phyloP scores from a whole-genome alignment of 2,329 filamentous ascomycete genomes.

The Colletotrichum cordylinicola region DNA sequence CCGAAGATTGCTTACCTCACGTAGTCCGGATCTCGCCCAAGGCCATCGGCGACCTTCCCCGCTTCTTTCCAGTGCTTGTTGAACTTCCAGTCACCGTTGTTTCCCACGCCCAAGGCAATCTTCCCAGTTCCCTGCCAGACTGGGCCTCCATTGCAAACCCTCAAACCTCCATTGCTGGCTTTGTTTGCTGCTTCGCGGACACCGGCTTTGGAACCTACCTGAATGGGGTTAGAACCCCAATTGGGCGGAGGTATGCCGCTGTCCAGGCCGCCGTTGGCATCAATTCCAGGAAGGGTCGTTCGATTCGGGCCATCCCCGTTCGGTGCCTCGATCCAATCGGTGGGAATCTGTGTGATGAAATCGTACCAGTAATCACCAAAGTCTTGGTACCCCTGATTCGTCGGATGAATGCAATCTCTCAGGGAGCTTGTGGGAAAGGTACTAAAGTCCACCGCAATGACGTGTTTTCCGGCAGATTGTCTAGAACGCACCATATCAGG shows the following conservation, averaged over 20 bases:
- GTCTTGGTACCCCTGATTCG: constrained; percentile 20
- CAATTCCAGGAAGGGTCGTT: not conserved
- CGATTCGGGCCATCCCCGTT: not conserved
- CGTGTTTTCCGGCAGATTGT: constrained; percentile 27
- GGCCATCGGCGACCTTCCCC: constrained; percentile 1
- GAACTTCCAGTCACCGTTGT: constrained; percentile 21
- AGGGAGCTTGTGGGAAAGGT: constrained; percentile 28
- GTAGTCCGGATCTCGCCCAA: not conserved
- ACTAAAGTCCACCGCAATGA: constrained; percentile 36
- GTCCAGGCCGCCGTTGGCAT: constrained; percentile 18
- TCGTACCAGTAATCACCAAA: constrained; percentile 29
- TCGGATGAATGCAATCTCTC: constrained; percentile 28
- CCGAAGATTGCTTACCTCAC: not conserved
- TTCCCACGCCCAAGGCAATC: constrained; percentile 11
- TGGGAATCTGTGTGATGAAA: constrained; percentile 27
- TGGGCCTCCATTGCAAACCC: not conserved
- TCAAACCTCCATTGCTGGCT: too few relatives aligned
- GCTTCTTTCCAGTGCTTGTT: not conserved
- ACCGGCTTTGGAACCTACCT: not conserved
- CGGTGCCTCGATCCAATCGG: constrained; percentile 24
- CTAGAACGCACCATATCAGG: constrained; percentile 30
- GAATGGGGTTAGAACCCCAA: not conserved
- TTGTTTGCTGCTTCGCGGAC: too few relatives aligned
- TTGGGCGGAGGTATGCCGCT: constrained; percentile 10
- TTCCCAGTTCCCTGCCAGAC: constrained; percentile 6